Conservation (phyloP, 805 yeast genomes). For the Saccharomyces eubayanus region DNA sequence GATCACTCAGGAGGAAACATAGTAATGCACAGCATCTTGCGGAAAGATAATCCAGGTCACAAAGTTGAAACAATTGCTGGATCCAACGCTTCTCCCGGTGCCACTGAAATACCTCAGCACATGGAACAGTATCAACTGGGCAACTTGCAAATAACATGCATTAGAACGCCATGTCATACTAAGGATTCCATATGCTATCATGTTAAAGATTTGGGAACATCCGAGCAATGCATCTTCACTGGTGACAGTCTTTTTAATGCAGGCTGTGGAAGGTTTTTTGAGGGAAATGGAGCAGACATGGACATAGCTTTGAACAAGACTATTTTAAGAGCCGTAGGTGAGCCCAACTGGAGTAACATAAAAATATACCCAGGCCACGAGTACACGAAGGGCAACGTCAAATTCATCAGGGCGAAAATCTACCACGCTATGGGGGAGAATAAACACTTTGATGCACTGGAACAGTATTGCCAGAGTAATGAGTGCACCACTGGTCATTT, state of each 20-base stretch:
- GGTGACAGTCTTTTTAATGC: conserved; percentile 93
- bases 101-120: conserved; percentile 61
- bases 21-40: conserved; percentile 21
- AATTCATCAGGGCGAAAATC: conserved; percentile 63
- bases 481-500: conserved; percentile 80
- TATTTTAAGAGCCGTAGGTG: conserved; percentile 52
- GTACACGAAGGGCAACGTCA: conserved; percentile 75
- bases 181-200: conserved; percentile 90
- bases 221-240: conserved; percentile 72
- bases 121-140: conserved; percentile 44
- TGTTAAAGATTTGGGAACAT: conserved; percentile 53
- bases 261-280: conserved; percentile 96
- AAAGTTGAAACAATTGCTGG: conserved; percentile 71
- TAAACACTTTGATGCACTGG: conserved; percentile 46
- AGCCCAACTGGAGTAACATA: conserved; percentile 36
- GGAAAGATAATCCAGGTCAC: conserved; percentile 32
- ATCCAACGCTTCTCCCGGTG: conserved; percentile 40
- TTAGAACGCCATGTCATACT: conserved; percentile 97
- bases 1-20: conserved; percentile 90
- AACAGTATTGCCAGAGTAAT: conserved; percentile 40
- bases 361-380: conserved; percentile 91
- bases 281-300: conserved; percentile 83
- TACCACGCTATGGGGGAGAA: conserved; percentile 33
- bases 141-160: conserved; percentile 58
- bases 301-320: conserved; percentile 50